Conservation (phyloP, 805 yeast species). For the Pichia paraexigua region DNA sequence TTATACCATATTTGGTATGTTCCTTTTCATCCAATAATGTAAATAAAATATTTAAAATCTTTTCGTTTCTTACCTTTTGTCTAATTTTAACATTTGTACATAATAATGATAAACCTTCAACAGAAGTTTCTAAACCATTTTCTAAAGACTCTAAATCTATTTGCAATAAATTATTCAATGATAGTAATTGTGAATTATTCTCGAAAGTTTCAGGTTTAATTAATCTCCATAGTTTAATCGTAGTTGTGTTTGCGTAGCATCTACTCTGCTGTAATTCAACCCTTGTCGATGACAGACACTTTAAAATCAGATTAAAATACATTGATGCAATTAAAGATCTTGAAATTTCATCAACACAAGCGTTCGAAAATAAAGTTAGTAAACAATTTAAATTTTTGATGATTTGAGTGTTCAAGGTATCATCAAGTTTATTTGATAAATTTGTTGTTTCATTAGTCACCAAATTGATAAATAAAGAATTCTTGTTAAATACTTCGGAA, state of each 20-base stretch:
- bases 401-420: conserved; percentile 4
- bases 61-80: conserved; percentile 30
- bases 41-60: conserved; percentile 20
- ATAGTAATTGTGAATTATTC: conserved; percentile 25
- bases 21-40: conserved; percentile 4
- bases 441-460: conserved; percentile 19
- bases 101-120: conserved; percentile 31
- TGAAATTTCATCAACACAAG: conserved; percentile 45
- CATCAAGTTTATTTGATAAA: conserved; percentile 2
- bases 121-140: conserved; percentile 8
- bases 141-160: conserved; percentile 26
- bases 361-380: conserved; percentile 32
- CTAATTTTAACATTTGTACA: conserved; percentile 30
- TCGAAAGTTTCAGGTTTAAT: conserved; percentile 27
- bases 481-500: conserved; percentile 14
- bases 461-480: conserved; percentile 14
- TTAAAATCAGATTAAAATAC: conserved; percentile 32
- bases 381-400: conserved; percentile 14
- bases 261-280: not conserved
- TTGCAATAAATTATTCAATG: conserved; percentile 27
- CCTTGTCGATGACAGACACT: not conserved
- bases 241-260: conserved; percentile 30
- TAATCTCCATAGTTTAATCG: conserved; percentile 53
- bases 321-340: conserved; percentile 39
- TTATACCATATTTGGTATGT: conserved; percentile 29